These are phyloP conservation scores for Chytriomyces sp. DNA, from an alignment of 192 early-diverging fungal species.

Conservation along the genomic window DNA sequence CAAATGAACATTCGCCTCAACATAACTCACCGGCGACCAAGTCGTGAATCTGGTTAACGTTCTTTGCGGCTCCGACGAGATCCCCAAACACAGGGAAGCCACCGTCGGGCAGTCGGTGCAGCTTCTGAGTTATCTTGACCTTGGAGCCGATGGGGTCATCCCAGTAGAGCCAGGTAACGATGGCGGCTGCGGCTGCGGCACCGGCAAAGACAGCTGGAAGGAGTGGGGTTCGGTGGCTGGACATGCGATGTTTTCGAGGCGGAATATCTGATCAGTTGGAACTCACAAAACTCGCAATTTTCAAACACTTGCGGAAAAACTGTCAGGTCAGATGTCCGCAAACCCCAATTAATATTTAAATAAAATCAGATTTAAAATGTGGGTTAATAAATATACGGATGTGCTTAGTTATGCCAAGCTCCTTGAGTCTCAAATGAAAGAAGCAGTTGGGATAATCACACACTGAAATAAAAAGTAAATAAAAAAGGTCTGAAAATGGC, in stretches of 20 bases:
- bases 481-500: neutral
- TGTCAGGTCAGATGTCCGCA: no score
- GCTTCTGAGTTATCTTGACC: constrained; percentile 10
- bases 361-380: no score
- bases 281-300: no score
- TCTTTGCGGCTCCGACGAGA: neutral
- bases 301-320: no score
- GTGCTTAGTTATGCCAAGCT: no score
- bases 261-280: no score
- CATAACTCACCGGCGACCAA: neutral
- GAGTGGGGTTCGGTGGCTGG: neutral
- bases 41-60: constrained; percentile 15
- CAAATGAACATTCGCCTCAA: neutral
- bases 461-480: neutral
- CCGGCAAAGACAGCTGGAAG: neutral
- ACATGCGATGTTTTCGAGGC: no score
- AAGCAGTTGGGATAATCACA: no score
- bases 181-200: neutral
- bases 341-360: no score
- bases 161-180: neutral
- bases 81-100: constrained; percentile 21
- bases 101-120: constrained; percentile 1
- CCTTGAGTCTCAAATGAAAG: no score
- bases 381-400: no score
- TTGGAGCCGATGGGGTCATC: constrained; percentile 11